Evolutionary conservation across 1,284 basidiomycete genomes (phyloP), one percentile per base, ranked within the genome.

Genomic region (Phaffia rhodozyma): DNA sequence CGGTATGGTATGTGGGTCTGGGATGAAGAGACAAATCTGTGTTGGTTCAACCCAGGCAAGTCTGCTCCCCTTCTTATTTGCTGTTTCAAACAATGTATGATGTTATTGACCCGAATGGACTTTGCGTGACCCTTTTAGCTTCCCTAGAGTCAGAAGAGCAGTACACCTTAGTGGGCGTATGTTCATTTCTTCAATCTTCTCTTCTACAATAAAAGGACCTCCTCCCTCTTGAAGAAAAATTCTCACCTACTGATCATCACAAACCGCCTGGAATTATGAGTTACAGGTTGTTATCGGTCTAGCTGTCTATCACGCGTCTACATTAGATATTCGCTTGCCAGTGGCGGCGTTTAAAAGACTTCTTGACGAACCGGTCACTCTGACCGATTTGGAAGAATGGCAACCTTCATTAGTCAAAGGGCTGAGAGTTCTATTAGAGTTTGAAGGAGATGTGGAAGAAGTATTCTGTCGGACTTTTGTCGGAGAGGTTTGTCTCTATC

Each of bases 31-130:
- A 64, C 66, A 23, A 34, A 68, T 16, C 54, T 70, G 48, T 65
- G 64, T 54, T 72, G 68, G 67, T 72, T 72, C 66, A 72, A 72
- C 52, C 71, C 71, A 6, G 62, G 61, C 53, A 5, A 18, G 55
- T 62, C 21, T 43, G 13, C 1, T 30, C 1, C 21, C 2, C 50
- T 16, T 16, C 5, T 51, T 30, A 38, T 16, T 20, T n/a, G 20
- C 32, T 3, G 30, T 30, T 29, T 27, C n/a, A n/a, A 2, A 43
- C 13, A 43, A 11, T 43, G 38, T 43, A 16, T 11, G 16, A 43
- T 7, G 13, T 43, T 2, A 16, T 16, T 43, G 13, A 43, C 7
- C 38, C 38, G 38, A 43, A 11, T 11, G 38, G 13, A 43, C 38
- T 43, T 43, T 16, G 38, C 5, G 38, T 43, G 38, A 43, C 13